A percentile compares a stretch with the other conserved stretches of the same genome.
Evolutionary conservation across 345 rosid genomes (phyloP).

Genomic region (Citrus medica): DNA sequence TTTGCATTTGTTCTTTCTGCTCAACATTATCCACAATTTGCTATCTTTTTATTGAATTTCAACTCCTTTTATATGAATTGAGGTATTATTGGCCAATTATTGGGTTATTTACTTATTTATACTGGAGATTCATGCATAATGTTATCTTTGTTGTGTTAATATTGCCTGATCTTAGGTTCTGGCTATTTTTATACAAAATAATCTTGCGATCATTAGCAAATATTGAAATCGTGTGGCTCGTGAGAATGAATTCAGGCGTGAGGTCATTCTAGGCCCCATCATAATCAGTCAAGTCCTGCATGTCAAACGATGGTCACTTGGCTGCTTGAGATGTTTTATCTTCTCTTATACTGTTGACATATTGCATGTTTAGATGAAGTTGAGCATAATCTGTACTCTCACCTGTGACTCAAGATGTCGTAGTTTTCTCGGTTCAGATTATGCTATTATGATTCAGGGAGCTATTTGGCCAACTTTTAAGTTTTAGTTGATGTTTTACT

Average conservation of each 20-base stretch:
- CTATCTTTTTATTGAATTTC: background rate
- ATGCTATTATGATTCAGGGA: background rate
- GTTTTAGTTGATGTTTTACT: background rate
- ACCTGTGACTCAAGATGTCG: background rate
- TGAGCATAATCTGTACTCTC: background rate
- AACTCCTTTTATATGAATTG: background rate
- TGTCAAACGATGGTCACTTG: background rate
- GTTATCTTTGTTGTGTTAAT: background rate
- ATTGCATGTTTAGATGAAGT: background rate
- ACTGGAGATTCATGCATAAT: background rate
- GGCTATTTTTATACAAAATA: background rate
- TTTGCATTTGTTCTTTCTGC: background rate
- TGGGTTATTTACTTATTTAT: background rate
- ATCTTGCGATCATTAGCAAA: background rate
- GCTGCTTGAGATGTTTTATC: background rate
- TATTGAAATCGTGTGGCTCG: background rate
- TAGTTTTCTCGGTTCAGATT: background rate
- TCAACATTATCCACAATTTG: background rate
- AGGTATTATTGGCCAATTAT: background rate
- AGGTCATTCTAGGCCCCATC: background rate
- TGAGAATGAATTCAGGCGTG: background rate
- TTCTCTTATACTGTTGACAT: background rate
- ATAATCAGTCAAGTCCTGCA: background rate
- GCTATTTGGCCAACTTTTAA: background rate
- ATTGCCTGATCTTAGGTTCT: background rate